These are phyloP conservation scores for Eucalyptus rudis DNA, from an alignment of 345 rosid genomes.

Conservation along the genomic window DNA sequence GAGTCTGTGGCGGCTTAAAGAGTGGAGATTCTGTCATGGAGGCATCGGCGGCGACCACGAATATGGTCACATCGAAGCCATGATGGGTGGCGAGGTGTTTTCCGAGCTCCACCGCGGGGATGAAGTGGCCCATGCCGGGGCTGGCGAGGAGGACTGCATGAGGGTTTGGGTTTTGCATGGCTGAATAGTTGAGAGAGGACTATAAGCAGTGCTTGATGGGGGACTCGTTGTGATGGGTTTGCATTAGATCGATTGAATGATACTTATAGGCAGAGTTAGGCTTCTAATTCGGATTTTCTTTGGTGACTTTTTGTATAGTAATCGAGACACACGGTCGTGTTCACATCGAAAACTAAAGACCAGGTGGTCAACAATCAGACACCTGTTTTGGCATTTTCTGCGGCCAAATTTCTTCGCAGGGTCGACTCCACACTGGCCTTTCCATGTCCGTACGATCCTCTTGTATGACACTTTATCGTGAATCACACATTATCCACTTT, in stretches of 20 bases:
- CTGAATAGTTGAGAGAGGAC: background rate
- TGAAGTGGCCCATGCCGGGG: slow-evolving; percentile 68
- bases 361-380: background rate
- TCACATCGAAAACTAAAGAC: background rate
- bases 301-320: background rate
- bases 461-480: background rate
- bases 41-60: slow-evolving; percentile 3
- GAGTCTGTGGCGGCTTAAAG: background rate
- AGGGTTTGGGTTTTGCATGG: slow-evolving; percentile 20
- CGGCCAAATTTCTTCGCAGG: background rate
- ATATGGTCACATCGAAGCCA: slow-evolving; percentile 23
- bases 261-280: background rate
- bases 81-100: slow-evolving; percentile 19
- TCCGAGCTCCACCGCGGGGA: slow-evolving; percentile 19
- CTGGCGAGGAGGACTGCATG: slow-evolving; percentile 43
- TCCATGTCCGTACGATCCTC: background rate
- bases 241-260: background rate
- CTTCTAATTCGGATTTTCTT: background rate
- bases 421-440: background rate
- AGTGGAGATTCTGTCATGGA: slow-evolving; percentile 21
- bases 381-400: background rate
- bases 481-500: background rate
- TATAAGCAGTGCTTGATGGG: background rate
- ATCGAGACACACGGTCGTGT: background rate
- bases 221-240: background rate